phyloP scores from a whole-genome alignment of 148 eudicot species.

The Heliosperma pusillum region DNA sequence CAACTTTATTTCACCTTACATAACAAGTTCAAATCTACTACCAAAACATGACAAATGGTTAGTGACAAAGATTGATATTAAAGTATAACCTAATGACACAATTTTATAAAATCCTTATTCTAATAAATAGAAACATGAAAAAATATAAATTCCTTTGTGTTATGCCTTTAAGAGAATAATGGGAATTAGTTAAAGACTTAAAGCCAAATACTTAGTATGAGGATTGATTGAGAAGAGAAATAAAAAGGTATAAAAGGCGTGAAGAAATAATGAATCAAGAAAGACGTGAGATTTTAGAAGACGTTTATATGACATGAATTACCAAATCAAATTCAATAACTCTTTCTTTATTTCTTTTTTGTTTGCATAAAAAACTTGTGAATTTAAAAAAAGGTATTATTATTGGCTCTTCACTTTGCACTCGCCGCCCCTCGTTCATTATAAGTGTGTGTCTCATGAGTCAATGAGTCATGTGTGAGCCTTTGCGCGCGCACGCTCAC shows the following conservation, averaged over 20 bases:
- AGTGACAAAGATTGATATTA: not conserved
- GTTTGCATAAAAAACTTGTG: not conserved
- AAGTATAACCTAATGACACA: not conserved
- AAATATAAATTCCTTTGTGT: too few relatives aligned
- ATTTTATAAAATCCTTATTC: not conserved
- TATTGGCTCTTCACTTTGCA: too few relatives aligned
- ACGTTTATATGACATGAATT: slow-evolving; percentile 6
- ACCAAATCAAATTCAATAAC: not conserved
- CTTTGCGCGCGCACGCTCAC: slow-evolving; percentile 6
- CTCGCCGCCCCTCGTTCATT: slow-evolving; percentile 1
- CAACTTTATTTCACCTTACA: not conserved
- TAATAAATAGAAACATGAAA: slow-evolving; percentile 10
- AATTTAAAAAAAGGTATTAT: not conserved
- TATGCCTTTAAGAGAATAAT: not conserved
- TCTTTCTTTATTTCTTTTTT: not conserved
- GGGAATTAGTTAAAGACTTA: not conserved
- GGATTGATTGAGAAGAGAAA: too few relatives aligned
- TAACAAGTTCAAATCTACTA: not conserved
- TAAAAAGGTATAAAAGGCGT: not conserved
- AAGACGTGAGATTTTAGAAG: not conserved
- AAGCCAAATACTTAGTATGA: not conserved
- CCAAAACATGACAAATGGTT: slow-evolving; percentile 4
- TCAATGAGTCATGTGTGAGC: too few relatives aligned
- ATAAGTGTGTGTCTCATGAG: not conserved
- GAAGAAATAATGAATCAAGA: not conserved